These are phyloP conservation scores for Ceratobasidium sp. DNA, from an alignment of 1,284 basidiomycete genomes.

Conservation along the genomic window DNA sequence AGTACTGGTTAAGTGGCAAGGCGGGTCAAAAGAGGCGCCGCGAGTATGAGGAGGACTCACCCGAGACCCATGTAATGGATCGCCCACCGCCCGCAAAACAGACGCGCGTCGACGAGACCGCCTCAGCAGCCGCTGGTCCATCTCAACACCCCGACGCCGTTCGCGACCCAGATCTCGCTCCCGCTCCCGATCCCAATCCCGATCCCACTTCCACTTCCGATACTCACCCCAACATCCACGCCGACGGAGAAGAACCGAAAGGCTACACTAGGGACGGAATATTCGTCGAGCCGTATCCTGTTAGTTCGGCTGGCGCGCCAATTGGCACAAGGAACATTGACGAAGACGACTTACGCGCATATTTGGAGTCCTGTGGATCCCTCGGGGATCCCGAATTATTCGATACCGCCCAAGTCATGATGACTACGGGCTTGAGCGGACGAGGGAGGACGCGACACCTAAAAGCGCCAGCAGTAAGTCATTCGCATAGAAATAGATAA, in stretches of 20 bases:
- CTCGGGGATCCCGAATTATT: constrained; percentile 26
- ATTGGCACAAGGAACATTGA: background rate
- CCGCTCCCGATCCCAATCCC: background rate
- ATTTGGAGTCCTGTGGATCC: background rate
- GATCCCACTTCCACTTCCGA: too few relatives aligned
- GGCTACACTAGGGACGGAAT: background rate
- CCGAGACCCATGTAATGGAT: too few relatives aligned
- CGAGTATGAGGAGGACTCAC: too few relatives aligned
- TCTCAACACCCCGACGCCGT: background rate
- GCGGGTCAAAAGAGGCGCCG: too few relatives aligned
- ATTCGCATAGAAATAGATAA: background rate
- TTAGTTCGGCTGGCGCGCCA: constrained; percentile 25
- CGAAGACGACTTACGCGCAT: constrained; percentile 1
- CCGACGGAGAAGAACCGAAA: too few relatives aligned
- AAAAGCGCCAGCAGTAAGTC: background rate
- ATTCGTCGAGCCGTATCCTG: constrained; percentile 20
- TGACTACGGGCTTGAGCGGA: constrained; percentile 28
- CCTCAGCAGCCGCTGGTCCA: background rate
- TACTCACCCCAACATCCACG: too few relatives aligned
- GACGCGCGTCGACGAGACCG: too few relatives aligned
- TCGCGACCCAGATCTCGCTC: too few relatives aligned
- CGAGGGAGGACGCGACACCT: constrained; percentile 10
- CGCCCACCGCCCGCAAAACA: background rate
- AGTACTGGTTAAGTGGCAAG: too few relatives aligned
- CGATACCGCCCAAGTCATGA: constrained; percentile 20